Percentiles rank a stretch among this genome's conserved stretches.
phyloP scores from a whole-genome alignment of 768 basidiomycete genomes.

The Tremella yokohamensis region DNA sequence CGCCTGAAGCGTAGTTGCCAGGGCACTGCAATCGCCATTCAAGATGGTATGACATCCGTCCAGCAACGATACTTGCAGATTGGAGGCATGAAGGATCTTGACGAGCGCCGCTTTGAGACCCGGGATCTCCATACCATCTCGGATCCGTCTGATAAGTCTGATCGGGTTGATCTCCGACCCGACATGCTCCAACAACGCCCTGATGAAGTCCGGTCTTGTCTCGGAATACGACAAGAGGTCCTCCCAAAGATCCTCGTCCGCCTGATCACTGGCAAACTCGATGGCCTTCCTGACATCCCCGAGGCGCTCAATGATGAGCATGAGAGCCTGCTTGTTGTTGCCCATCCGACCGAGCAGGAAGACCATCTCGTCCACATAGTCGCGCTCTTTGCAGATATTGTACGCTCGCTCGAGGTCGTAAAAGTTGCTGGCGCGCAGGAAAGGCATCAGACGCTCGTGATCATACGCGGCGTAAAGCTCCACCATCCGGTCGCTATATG shows the following conservation, averaged over 20 bases:
- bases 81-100: slow-evolving; percentile 95
- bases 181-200: slow-evolving; percentile 89
- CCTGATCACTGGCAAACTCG: slow-evolving; percentile 96
- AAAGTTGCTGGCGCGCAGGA: slow-evolving; percentile 81
- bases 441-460: slow-evolving; percentile 73
- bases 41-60: slow-evolving; percentile 89
- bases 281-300: slow-evolving; percentile 92
- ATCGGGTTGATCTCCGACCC: slow-evolving; percentile 95
- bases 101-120: slow-evolving; percentile 90
- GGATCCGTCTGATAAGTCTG: slow-evolving; percentile 86
- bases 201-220: slow-evolving; percentile 93
- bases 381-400: slow-evolving; percentile 73
- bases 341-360: slow-evolving; percentile 97
- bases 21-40: slow-evolving; percentile 71
- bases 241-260: slow-evolving; percentile 96
- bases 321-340: slow-evolving; percentile 89
- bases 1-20: slow-evolving; percentile 65
- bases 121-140: slow-evolving; percentile 92
- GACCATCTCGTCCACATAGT: slow-evolving; percentile 93
- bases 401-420: slow-evolving; percentile 92
- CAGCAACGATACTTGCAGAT: slow-evolving; percentile 75
- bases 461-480: slow-evolving; percentile 89
- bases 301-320: slow-evolving; percentile 88
- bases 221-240: slow-evolving; percentile 92
- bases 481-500: slow-evolving; percentile 81